Evolutionary conservation across 306 rosid species (phyloP).

Genomic region (Cercis canadensis): DNA sequence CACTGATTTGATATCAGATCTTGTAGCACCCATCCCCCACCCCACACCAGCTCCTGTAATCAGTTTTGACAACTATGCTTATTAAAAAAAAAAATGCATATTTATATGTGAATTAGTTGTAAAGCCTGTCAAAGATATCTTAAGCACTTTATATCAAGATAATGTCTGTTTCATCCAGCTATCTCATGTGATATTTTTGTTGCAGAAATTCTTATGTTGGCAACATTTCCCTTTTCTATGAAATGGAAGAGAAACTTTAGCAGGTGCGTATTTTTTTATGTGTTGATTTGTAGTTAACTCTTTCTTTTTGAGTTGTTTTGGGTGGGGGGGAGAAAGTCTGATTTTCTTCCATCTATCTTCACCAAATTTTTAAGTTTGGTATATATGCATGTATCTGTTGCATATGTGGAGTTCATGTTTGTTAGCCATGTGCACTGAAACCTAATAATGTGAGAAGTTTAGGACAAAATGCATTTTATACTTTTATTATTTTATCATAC

Average conservation of each 20-base stretch:
- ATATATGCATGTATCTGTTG: neutral
- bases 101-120: too few species aligned
- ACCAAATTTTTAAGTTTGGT: too few species aligned
- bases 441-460: neutral
- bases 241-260: constrained; percentile 85
- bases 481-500: constrained; percentile 16
- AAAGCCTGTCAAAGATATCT: too few species aligned
- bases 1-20: too few species aligned
- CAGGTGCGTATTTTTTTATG: constrained; percentile 61
- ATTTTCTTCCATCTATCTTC: too few species aligned
- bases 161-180: constrained; percentile 32
- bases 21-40: too few species aligned
- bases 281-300: too few species aligned
- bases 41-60: too few species aligned
- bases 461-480: constrained; percentile 23
- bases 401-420: constrained; percentile 9
- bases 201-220: constrained; percentile 95
- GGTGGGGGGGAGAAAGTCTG: too few species aligned
- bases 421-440: neutral
- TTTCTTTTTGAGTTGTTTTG: too few species aligned
- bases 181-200: constrained; percentile 44
- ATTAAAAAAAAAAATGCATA: too few species aligned
- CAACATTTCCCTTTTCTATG: constrained; percentile 77
- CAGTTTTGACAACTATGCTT: too few species aligned
- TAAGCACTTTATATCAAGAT: neutral